phyloP scores from a whole-genome alignment of 441 rosid species.

The Euphorbia schlechtendalii region DNA sequence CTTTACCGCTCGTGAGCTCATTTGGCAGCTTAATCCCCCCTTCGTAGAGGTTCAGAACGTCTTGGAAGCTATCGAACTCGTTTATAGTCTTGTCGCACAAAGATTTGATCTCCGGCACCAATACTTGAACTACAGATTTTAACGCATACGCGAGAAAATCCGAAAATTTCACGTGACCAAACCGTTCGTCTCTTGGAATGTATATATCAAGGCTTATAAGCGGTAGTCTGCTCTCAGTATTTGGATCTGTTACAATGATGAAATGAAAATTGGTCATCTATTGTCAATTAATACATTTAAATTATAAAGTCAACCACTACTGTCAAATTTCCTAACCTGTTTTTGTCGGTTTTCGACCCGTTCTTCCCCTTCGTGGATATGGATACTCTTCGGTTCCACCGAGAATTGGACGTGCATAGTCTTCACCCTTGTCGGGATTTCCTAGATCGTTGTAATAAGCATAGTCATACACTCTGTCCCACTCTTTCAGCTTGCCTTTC shows the following conservation, averaged over 20 bases:
- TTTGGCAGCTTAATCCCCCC: conserved; percentile 45
- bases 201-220: conserved; percentile 59
- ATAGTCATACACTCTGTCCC: conserved; percentile 93
- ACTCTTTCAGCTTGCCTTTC: conserved; percentile 50
- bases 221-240: conserved; percentile 56
- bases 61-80: conserved; percentile 71
- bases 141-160: conserved; percentile 76
- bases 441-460: conserved; percentile 80
- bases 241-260: conserved; percentile 39
- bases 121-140: conserved; percentile 56
- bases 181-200: conserved; percentile 83
- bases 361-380: conserved; percentile 81
- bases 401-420: conserved; percentile 52
- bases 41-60: conserved; percentile 59
- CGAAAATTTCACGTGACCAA: conserved; percentile 65
- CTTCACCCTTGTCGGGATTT: conserved; percentile 57
- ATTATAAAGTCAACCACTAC: too few species aligned
- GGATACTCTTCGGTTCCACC: conserved; percentile 64
- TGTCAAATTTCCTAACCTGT: conserved; percentile 41
- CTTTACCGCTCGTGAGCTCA: conserved; percentile 24
- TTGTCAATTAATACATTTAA: too few species aligned
- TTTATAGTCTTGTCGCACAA: conserved; percentile 64
- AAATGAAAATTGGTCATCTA: neutral
- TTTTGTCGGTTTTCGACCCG: conserved; percentile 61
- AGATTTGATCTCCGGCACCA: conserved; percentile 58